Evolutionary conservation across 257 asterid genomes (phyloP).

Genomic region (Przewalskia tangutica): DNA sequence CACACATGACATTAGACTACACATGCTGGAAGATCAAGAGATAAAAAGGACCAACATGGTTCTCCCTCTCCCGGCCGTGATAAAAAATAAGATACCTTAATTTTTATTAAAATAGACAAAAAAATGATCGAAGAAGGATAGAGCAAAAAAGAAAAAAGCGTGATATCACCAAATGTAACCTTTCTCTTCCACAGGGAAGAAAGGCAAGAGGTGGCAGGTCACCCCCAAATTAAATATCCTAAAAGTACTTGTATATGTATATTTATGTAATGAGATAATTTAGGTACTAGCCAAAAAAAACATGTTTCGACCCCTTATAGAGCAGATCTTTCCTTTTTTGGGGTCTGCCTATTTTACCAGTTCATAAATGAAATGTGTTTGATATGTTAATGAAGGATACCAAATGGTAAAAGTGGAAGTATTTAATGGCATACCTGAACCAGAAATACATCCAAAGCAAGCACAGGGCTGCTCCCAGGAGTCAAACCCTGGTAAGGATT

Average conservation of each 20-base stretch:
- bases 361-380: neutral
- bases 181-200: neutral
- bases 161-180: neutral
- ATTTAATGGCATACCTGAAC: constrained; percentile 61
- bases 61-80: neutral
- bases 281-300: neutral
- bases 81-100: neutral
- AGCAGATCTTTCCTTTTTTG: neutral
- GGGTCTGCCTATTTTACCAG: neutral
- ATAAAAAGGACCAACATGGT: neutral
- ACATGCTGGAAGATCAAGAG: neutral
- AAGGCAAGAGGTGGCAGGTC: neutral
- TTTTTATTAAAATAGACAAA: neutral
- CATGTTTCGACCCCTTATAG: neutral
- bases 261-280: neutral
- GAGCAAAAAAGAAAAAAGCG: neutral
- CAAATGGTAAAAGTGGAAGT: neutral
- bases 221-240: neutral
- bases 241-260: neutral
- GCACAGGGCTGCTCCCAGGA: constrained; percentile 77
- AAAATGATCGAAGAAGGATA: neutral
- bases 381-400: neutral
- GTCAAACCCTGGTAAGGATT: constrained; percentile 73
- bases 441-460: constrained; percentile 90
- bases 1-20: neutral